Percentiles rank a stretch among this genome's conserved stretches.
Evolutionary conservation across 306 rosid species (phyloP).

Genomic region (Morella rubra): DNA sequence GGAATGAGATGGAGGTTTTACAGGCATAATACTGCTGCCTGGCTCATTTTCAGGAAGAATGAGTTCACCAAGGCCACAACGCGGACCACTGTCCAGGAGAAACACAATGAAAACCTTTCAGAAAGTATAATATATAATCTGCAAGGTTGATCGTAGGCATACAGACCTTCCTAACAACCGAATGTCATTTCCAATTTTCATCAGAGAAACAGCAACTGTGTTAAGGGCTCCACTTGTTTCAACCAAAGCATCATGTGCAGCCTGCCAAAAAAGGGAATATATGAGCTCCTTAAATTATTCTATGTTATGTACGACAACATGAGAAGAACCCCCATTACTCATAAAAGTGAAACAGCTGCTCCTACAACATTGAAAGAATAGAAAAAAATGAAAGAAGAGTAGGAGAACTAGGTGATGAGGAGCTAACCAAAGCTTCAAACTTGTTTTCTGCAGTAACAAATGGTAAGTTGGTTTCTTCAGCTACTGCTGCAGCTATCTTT

Average conservation of each 20-base stretch:
- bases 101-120: constrained; percentile 27
- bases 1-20: constrained; percentile 41
- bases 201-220: constrained; percentile 81
- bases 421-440: constrained; percentile 97
- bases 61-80: constrained; percentile 99
- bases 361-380: constrained; percentile 6
- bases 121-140: neutral
- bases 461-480: constrained; percentile 84
- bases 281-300: constrained; percentile 24
- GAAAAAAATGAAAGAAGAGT: constrained; percentile 2
- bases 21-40: constrained; percentile 99
- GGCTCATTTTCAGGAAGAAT: constrained; percentile 99
- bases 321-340: constrained; percentile 14
- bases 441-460: constrained; percentile 95
- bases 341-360: constrained; percentile 10
- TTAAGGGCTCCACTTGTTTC: constrained; percentile 91
- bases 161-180: constrained; percentile 90
- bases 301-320: constrained; percentile 22
- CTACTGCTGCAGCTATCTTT: constrained; percentile 95
- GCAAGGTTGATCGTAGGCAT: constrained; percentile 11
- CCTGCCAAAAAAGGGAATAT: constrained; percentile 50
- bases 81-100: constrained; percentile 75
- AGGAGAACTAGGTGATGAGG: constrained; percentile 16
- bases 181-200: constrained; percentile 94
- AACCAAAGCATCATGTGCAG: constrained; percentile 99